These are phyloP conservation scores for Paulownia fortunei DNA, from an alignment of 257 asterid genomes.

Conservation along the genomic window DNA sequence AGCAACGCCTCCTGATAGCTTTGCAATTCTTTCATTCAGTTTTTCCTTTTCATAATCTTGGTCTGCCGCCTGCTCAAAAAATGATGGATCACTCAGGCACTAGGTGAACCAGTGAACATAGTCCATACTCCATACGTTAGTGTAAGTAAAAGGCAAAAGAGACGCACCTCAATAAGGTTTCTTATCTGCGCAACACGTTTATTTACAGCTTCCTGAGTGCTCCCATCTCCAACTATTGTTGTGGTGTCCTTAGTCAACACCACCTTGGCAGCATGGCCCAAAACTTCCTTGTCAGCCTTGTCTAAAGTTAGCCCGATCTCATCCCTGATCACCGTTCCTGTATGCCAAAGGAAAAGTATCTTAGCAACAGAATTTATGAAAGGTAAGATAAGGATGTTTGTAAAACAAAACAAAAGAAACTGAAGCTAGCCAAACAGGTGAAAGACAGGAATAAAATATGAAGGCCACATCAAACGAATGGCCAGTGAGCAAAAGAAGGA, in stretches of 20 bases:
- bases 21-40: slow-evolving; percentile 89
- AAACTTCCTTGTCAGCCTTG: slow-evolving; percentile 86
- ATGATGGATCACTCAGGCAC: slow-evolving; percentile 15
- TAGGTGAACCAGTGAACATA: neutral
- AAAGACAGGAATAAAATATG: neutral
- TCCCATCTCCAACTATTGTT: slow-evolving; percentile 97
- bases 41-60: slow-evolving; percentile 96
- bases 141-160: slow-evolving; percentile 2
- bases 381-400: neutral
- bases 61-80: slow-evolving; percentile 68
- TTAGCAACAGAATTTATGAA: neutral
- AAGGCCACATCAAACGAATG: neutral
- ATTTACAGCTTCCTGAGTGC: slow-evolving; percentile 84
- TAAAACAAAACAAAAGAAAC: neutral
- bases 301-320: slow-evolving; percentile 86
- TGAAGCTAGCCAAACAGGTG: neutral
- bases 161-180: slow-evolving; percentile 82
- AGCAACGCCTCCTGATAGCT: slow-evolving; percentile 97
- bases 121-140: neutral
- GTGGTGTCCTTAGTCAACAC: slow-evolving; percentile 88
- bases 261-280: slow-evolving; percentile 97
- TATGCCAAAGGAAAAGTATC: slow-evolving; percentile 18
- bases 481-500: neutral
- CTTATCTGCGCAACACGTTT: slow-evolving; percentile 86
- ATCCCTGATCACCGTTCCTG: slow-evolving; percentile 96